Percentiles rank a stretch among this genome's conserved stretches.
Evolutionary conservation across 2,329 filamentous ascomycete genomes (phyloP).

Genomic region (Penicillium polonicum): DNA sequence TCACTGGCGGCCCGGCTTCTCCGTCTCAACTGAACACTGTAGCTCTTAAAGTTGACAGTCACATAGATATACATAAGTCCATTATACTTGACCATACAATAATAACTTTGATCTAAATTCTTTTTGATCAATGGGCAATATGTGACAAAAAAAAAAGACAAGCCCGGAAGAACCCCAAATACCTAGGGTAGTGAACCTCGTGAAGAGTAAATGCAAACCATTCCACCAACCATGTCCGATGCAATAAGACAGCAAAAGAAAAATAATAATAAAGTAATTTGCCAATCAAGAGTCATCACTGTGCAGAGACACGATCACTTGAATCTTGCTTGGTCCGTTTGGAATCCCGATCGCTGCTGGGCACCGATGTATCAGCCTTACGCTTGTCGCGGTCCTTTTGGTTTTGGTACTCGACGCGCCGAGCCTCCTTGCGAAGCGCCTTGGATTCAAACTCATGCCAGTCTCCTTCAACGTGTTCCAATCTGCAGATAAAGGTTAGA

Average conservation of each 20-base stretch:
- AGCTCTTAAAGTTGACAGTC: too few relatives aligned
- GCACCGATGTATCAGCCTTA: conserved; percentile 40
- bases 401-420: conserved; percentile 47
- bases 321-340: conserved; percentile 40
- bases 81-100: not conserved
- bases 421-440: conserved; percentile 76
- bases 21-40: too few relatives aligned
- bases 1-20: too few relatives aligned
- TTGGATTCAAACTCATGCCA: conserved; percentile 99
- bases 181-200: conserved; percentile 8
- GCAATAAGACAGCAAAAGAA: conserved; percentile 4
- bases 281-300: not conserved
- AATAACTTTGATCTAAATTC: conserved; percentile 2
- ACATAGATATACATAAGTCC: not conserved
- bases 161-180: conserved; percentile 13
- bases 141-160: conserved; percentile 17
- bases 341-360: conserved; percentile 40
- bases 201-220: conserved; percentile 18
- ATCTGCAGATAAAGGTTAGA: conserved; percentile 46
- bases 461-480: conserved; percentile 80
- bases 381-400: conserved; percentile 49
- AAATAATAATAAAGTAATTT: not conserved
- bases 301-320: conserved; percentile 14
- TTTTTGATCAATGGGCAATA: conserved; percentile 13
- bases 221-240: conserved; percentile 15